A percentile compares a stretch with the other conserved stretches of the same genome.
Evolutionary conservation across 176 grass and related monocot species (phyloP).

Genomic region (Cocos nucifera): DNA sequence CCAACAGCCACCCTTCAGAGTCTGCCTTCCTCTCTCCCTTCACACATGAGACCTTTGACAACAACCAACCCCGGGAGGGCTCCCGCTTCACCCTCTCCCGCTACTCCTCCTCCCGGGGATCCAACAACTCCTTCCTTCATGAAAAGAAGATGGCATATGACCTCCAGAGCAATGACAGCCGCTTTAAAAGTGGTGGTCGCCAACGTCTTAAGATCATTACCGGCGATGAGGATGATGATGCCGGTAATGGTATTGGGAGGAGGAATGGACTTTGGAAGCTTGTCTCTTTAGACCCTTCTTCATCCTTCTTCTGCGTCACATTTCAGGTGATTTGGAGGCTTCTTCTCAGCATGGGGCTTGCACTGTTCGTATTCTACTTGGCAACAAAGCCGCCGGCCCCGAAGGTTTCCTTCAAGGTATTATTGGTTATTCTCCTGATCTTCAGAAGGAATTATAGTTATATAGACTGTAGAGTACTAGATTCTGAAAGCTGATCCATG

Average conservation of each 20-base stretch:
- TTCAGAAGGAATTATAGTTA: too few species aligned
- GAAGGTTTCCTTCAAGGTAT: constrained; percentile 41
- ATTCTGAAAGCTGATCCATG: too few species aligned
- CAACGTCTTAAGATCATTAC: constrained; percentile 11
- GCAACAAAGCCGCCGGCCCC: constrained; percentile 50
- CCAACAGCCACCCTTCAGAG: constrained; percentile 46
- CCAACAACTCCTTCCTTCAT: constrained; percentile 73
- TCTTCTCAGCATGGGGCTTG: constrained; percentile 40
- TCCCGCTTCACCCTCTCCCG: constrained; percentile 69
- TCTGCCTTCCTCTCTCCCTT: constrained; percentile 54
- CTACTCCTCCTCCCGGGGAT: constrained; percentile 86
- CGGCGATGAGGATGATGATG: constrained; percentile 6
- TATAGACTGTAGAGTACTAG: too few species aligned
- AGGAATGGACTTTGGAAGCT: constrained; percentile 51
- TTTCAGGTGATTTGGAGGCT: constrained; percentile 79
- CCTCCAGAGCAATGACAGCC: too few species aligned
- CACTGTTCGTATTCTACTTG: constrained; percentile 71
- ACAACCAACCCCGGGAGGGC: constrained; percentile 1
- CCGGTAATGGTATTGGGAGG: background rate
- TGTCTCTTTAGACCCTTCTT: constrained; percentile 53
- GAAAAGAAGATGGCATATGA: constrained; percentile 29
- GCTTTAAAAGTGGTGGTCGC: background rate
- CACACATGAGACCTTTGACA: background rate
- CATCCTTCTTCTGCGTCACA: constrained; percentile 51
- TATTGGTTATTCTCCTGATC: background rate